Conservation (phyloP, 2,329 filamentous ascomycete genomes). For the Stylonectria norvegica region DNA sequence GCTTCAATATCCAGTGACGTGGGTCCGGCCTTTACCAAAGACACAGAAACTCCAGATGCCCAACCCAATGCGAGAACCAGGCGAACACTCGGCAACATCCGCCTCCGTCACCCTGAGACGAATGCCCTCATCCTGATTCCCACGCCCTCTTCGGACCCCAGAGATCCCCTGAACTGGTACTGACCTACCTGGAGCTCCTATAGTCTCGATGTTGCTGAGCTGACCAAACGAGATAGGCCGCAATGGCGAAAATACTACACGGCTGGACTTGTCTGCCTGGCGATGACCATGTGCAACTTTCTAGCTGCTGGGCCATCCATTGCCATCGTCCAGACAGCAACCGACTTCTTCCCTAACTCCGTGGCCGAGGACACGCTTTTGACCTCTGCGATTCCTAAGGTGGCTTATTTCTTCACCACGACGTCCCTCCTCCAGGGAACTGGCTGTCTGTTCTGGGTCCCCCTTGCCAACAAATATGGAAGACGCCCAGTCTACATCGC, state of each 20-base stretch:
- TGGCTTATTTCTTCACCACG: slow-evolving; percentile 52
- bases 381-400: slow-evolving; percentile 36
- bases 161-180: slow-evolving; percentile 46
- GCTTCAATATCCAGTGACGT: no score
- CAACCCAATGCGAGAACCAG: slow-evolving; percentile 10
- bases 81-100: slow-evolving; percentile 40
- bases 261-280: slow-evolving; percentile 46
- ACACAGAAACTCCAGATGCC: no score
- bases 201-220: not conserved
- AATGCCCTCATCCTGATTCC: slow-evolving; percentile 49
- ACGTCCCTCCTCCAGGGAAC: slow-evolving; percentile 48
- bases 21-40: no score
- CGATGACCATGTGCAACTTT: slow-evolving; percentile 56
- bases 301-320: slow-evolving; percentile 53
- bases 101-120: slow-evolving; percentile 39
- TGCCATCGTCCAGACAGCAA: slow-evolving; percentile 45
- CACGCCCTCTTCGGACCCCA: slow-evolving; percentile 21
- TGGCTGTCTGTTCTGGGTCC: slow-evolving; percentile 46
- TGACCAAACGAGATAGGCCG: slow-evolving; percentile 31
- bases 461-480: slow-evolving; percentile 44
- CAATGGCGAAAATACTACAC: slow-evolving; percentile 49
- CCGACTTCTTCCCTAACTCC: slow-evolving; percentile 43
- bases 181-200: not conserved
- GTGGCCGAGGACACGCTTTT: slow-evolving; percentile 27
- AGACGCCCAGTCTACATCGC: slow-evolving; percentile 42